These are phyloP conservation scores for Gossypium longicalyx DNA, from an alignment of 345 rosid genomes.

Conservation along the genomic window DNA sequence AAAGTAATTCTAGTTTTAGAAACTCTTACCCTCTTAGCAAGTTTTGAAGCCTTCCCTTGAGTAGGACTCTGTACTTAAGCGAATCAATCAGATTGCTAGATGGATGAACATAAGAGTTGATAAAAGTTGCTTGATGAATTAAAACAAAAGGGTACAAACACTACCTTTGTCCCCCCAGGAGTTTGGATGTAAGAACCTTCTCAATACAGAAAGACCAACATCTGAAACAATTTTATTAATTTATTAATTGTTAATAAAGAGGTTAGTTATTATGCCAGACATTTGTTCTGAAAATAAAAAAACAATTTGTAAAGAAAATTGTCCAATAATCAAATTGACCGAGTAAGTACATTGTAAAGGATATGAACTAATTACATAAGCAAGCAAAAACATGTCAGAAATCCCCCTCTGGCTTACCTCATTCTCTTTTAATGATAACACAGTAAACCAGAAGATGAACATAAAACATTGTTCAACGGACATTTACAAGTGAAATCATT, in stretches of 20 bases:
- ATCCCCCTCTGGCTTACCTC: not conserved
- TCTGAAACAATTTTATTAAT: constrained; percentile 48
- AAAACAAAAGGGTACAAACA: constrained; percentile 18
- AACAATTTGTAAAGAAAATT: not conserved
- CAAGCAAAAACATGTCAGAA: not conserved
- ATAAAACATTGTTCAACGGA: not conserved
- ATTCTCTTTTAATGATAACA: too few relatives aligned
- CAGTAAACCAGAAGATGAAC: not conserved
- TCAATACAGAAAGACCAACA: constrained; percentile 85
- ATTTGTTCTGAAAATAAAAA: not conserved
- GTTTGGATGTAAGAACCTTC: constrained; percentile 68
- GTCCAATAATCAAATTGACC: not conserved
- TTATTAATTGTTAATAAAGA: constrained; percentile 9
- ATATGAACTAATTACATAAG: not conserved
- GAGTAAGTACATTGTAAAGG: not conserved
- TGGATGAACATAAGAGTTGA: constrained; percentile 14
- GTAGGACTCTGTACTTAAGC: constrained; percentile 66
- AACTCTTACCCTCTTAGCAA: constrained; percentile 82
- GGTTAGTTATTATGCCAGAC: not conserved
- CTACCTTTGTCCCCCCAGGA: constrained; percentile 57
- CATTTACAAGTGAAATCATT: not conserved
- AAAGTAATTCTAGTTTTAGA: constrained; percentile 8
- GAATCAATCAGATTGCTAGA: constrained; percentile 50
- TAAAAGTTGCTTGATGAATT: constrained; percentile 4
- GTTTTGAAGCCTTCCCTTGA: constrained; percentile 73